Base-by-base conservation (phyloP, 331 rosid genomes). In the Malus hybrid region DNA sequence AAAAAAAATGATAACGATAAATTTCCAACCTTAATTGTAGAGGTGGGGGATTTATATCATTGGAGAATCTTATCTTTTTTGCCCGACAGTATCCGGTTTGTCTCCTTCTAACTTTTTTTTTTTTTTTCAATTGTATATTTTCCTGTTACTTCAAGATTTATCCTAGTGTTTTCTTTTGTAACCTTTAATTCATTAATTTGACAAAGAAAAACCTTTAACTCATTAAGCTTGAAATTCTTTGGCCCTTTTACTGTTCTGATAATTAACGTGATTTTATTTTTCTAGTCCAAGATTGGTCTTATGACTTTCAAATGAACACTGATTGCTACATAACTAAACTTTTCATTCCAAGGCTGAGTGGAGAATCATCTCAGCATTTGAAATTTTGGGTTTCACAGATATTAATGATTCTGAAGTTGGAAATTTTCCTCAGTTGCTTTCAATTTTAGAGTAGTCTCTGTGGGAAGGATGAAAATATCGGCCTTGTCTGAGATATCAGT, bases 51-150 rank as follows among this genome's bases (percentile, higher is more conserved):
- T 90, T 80, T 82, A 83, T 94, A 78, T 94, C 99, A 60, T 72
- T 94, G 86, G 97, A 92, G 89, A 94, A 94, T 82, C 99, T 94
- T 16, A 94, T 90, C 80, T 94, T 84, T 83, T 94, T 92, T 75
- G 96, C 96, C n/a, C 85, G 64, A 77, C 85, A 81, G 42, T 94
- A 88, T 86, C 97, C 94, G 57, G 99, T 94, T 81, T 69, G 95
- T 87, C 84, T 39, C 88, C 74, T 64, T 72, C 72, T 63, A 46
- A 44, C 70, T 39, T 36, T 33, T 8, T 28, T 32, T 18, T 18
- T 34, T 18, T 50, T 39, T 19, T 4, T 60, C 28, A 32, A 16
- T 71, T 61, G 19, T 70, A 10, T 15, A 16, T 30, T 50, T 52
- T 32, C 5, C 48, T 65, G 70, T 5, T 15, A 6, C 22, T 50